Base-by-base conservation (phyloP, 768 basidiomycete genomes). In the Suillus tomentosus region DNA sequence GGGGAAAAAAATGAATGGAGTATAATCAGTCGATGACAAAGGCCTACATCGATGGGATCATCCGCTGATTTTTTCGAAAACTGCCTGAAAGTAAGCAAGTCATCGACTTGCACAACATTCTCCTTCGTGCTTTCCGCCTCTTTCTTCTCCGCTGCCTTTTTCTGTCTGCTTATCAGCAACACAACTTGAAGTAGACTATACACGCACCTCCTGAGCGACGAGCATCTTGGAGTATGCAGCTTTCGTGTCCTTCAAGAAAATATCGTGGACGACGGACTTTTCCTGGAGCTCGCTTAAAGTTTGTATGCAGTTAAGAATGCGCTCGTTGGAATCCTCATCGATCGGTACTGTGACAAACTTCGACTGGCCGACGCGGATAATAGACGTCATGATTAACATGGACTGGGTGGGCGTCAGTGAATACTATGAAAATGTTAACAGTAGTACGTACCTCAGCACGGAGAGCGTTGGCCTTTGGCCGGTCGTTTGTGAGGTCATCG, bases 311-410 rank as follows among this genome's bases (percentile, higher is more conserved):
- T 91, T 93, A 83, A 97, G 86, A 77, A 99, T 94, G 31, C 97
- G 89, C 77, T 99, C 97, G 68, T 87, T 91, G 6, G 95, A 96
- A 75, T 99, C 97, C 74, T 99, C 97, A 79, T 99, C 97, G 68
- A 99, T 99, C n/a, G 93, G 91, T 2, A 89, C 90, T 0, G 92
- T 87, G 51, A 91, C 92, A 69, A 96, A 96, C 73, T 96, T 96
- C 61, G 95, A 96, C 78, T 99, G 96, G 43, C 97, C 97, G 62
- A 98, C 94, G 56, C 97, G 94, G 73, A 99, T 92, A 73, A 95
- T 83, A 10, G 95, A 97, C 1, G 95, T 90, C 97, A 99, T 98
- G 74, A 99, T 94, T 61, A 99, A 84, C 93, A 99, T 98, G 6
- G 93, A 88, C 91, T 93, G 69, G 17, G 65, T 11, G 22, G 39